These are phyloP conservation scores for Exophiala sp. DNA, from an alignment of 2,329 filamentous ascomycete genomes.

Conservation along the genomic window DNA sequence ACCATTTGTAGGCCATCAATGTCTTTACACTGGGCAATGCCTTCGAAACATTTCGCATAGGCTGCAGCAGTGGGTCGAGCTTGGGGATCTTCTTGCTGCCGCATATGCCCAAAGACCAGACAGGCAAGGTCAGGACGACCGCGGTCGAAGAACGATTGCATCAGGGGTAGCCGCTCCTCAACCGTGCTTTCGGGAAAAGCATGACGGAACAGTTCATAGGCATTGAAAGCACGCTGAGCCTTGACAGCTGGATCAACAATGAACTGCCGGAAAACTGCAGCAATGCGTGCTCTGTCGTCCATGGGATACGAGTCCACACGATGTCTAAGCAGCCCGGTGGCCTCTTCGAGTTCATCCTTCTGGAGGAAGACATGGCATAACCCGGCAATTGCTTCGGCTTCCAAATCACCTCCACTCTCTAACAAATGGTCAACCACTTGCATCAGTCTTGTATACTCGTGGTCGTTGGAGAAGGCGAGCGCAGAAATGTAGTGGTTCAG, in stretches of 20 bases:
- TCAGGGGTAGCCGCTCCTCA: slow-evolving; percentile 61
- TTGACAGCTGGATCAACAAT: slow-evolving; percentile 57
- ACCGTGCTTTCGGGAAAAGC: slow-evolving; percentile 59
- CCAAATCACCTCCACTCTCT: slow-evolving; percentile 61
- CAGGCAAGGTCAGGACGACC: slow-evolving; percentile 76
- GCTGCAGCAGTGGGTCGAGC: slow-evolving; percentile 65
- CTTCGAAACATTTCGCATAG: slow-evolving; percentile 72
- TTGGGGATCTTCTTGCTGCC: slow-evolving; percentile 59
- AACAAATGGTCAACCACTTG: slow-evolving; percentile 68
- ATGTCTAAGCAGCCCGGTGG: slow-evolving; percentile 73
- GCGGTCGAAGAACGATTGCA: slow-evolving; percentile 75
- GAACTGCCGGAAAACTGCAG: slow-evolving; percentile 61
- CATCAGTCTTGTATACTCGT: slow-evolving; percentile 65
- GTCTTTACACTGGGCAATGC: slow-evolving; percentile 58
- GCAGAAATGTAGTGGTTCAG: slow-evolving; percentile 68
- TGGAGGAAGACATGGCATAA: slow-evolving; percentile 69
- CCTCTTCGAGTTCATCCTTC: slow-evolving; percentile 69
- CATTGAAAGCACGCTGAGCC: slow-evolving; percentile 59
- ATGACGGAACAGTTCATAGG: slow-evolving; percentile 53
- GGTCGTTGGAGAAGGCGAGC: slow-evolving; percentile 55
- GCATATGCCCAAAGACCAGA: slow-evolving; percentile 88
- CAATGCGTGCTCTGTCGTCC: slow-evolving; percentile 61
- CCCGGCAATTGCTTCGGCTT: slow-evolving; percentile 66
- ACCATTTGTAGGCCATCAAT: slow-evolving; percentile 64
- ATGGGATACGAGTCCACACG: slow-evolving; percentile 66